Evolutionary conservation across 345 rosid genomes (phyloP).

Genomic region (Isatis tinctoria): DNA sequence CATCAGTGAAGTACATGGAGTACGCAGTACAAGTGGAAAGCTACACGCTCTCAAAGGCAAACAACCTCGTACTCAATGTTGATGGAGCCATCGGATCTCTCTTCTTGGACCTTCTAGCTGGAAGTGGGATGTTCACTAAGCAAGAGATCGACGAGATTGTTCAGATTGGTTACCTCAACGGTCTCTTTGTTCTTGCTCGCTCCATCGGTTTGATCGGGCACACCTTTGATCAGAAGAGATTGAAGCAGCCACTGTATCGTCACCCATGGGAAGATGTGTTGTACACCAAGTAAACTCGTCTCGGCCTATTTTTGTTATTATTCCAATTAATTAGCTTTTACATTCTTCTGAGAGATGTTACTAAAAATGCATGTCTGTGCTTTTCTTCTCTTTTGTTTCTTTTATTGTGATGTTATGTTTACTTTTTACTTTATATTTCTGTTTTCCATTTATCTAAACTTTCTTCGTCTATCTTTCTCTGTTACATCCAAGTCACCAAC

Average conservation of each 20-base stretch:
- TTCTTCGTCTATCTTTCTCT: not conserved
- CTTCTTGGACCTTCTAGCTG: constrained; percentile 94
- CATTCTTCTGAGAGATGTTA: constrained; percentile 12
- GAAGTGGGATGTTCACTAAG: constrained; percentile 88
- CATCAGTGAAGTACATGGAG: constrained; percentile 93
- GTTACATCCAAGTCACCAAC: not conserved
- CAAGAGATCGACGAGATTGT: constrained; percentile 94
- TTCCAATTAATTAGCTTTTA: constrained; percentile 20
- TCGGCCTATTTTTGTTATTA: not conserved
- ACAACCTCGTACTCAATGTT: constrained; percentile 78
- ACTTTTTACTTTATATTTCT: not conserved
- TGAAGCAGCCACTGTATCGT: constrained; percentile 96
- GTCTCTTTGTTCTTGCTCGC: constrained; percentile 85
- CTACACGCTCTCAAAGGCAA: constrained; percentile 85
- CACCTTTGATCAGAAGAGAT: constrained; percentile 93
- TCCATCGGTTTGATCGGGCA: constrained; percentile 94
- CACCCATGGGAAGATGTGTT: constrained; percentile 99
- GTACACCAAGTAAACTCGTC: constrained; percentile 73
- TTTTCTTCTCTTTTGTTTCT: constrained; percentile 5
- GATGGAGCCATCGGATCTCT: constrained; percentile 95
- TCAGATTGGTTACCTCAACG: constrained; percentile 83
- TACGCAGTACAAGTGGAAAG: constrained; percentile 86
- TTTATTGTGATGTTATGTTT: constrained; percentile 10
- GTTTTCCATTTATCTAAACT: not conserved
- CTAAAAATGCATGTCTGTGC: constrained; percentile 12